Base-by-base conservation (phyloP, 2,329 filamentous ascomycete species). In the Venturia carpophila region DNA sequence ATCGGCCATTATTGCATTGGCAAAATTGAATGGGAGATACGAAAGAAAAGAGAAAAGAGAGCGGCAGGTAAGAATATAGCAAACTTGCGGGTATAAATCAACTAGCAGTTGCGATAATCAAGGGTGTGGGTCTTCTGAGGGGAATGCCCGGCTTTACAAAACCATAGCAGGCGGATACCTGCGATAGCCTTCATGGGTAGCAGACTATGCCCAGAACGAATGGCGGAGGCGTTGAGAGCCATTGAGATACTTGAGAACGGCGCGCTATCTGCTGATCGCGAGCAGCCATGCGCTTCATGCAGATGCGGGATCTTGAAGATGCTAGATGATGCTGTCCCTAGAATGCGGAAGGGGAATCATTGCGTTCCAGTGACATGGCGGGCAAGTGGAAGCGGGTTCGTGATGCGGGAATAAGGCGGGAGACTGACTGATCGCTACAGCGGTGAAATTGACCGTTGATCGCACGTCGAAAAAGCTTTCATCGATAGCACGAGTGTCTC, bases 21-120 rank as follows among this genome's bases (percentile, higher is more conserved):
- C 1, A 43, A 5, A 21, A 13, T 43, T 11, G n/a, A 39, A n/a
- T 17, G 3, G n/a, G 15, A 61, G 21, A 5, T 37, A 61, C 7
- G 15, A 21, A 15, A 34, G 27, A 39, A 5, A 37, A 19, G 19
- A 15, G 19, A 21, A 17, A 19, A 17, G 13, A 19, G 7, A 62
- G 60, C 60, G 43, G 60, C 60, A 62, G 15, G 60, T 37, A 27
- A 9, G 39, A 43, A n/a, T 37, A 58, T 37, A 58, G 52, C 52
- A 58, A 52, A n/a, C 52, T 58, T n/a, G 6, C 52, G 52, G 52
- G 19, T 58, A 58, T 37, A 58, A 34, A 34, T 11, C 27, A 27
- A 30, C 52, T n/a, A 47, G 17, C 17, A 47, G 19, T 37, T 39
- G 52, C 30, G 52, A 39, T 24, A n/a, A 37, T 58, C 27, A 13